These are phyloP conservation scores for Xylaria grammica DNA, from an alignment of 495 filamentous ascomycete genomes.

Conservation along the genomic window DNA sequence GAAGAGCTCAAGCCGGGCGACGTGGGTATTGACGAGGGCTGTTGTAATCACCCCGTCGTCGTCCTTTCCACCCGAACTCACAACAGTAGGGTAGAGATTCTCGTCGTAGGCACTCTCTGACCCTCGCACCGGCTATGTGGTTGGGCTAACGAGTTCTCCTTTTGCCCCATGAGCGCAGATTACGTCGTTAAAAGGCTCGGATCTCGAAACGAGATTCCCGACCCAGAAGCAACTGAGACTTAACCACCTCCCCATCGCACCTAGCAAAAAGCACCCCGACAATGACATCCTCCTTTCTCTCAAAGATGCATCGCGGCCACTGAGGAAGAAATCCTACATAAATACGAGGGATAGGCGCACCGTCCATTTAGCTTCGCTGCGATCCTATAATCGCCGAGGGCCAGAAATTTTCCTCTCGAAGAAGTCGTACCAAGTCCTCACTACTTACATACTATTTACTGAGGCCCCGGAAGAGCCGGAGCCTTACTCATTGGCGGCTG, in stretches of 20 bases:
- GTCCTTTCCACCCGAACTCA: conserved; percentile 29
- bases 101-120: conserved; percentile 27
- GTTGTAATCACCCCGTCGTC: conserved; percentile 37
- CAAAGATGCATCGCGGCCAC: conserved; percentile 8
- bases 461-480: not conserved
- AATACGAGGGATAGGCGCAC: conserved; percentile 21
- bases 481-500: not conserved
- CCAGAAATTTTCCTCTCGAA: conserved; percentile 27
- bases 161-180: conserved; percentile 30
- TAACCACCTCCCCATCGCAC: conserved; percentile 37
- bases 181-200: conserved; percentile 35
- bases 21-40: conserved; percentile 27
- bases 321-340: conserved; percentile 36
- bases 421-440: conserved; percentile 12
- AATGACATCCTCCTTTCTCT: conserved; percentile 36
- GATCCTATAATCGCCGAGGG: conserved; percentile 20
- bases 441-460: not conserved
- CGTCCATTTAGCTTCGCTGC: conserved; percentile 18
- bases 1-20: conserved; percentile 21
- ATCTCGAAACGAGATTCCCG: conserved; percentile 29
- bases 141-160: conserved; percentile 2
- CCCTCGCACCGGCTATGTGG: not conserved
- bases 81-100: conserved; percentile 27
- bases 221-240: conserved; percentile 16
- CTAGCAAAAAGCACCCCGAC: conserved; percentile 35